These are phyloP conservation scores for Arabis alpina DNA, from an alignment of 345 rosid species.

Conservation along the genomic window DNA sequence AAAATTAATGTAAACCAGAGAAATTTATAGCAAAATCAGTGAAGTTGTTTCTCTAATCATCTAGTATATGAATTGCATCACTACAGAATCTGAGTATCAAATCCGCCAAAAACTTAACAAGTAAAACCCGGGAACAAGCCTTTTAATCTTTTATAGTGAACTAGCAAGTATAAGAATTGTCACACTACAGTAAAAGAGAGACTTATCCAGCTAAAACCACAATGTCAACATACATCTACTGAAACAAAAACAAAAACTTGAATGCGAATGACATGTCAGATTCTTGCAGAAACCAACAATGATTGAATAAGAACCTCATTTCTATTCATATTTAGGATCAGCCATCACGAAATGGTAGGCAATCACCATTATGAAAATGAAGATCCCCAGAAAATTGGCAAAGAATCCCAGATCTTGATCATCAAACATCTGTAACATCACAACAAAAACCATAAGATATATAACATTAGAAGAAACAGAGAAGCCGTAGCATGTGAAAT, in stretches of 20 bases:
- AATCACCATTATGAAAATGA: slow-evolving; percentile 71
- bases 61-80: too few relatives aligned
- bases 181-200: background rate
- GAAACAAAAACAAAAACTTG: background rate
- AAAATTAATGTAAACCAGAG: slow-evolving; percentile 16
- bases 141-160: background rate
- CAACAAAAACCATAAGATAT: background rate
- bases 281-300: slow-evolving; percentile 3
- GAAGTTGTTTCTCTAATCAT: background rate
- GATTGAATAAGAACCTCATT: slow-evolving; percentile 27
- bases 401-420: slow-evolving; percentile 76
- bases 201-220: slow-evolving; percentile 9
- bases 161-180: slow-evolving; percentile 4
- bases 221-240: slow-evolving; percentile 17
- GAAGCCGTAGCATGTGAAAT: background rate
- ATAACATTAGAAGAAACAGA: slow-evolving; percentile 11
- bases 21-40: slow-evolving; percentile 10
- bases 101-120: too few relatives aligned
- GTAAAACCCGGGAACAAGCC: background rate
- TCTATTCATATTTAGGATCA: slow-evolving; percentile 78
- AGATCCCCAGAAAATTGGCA: slow-evolving; percentile 80
- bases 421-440: slow-evolving; percentile 70
- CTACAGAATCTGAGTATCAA: too few relatives aligned
- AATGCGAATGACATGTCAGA: slow-evolving; percentile 2
- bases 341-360: slow-evolving; percentile 85